Evolutionary conservation across 371 early-diverging fungal genomes (phyloP).

Genomic region (Rhizopus stolonifer): DNA sequence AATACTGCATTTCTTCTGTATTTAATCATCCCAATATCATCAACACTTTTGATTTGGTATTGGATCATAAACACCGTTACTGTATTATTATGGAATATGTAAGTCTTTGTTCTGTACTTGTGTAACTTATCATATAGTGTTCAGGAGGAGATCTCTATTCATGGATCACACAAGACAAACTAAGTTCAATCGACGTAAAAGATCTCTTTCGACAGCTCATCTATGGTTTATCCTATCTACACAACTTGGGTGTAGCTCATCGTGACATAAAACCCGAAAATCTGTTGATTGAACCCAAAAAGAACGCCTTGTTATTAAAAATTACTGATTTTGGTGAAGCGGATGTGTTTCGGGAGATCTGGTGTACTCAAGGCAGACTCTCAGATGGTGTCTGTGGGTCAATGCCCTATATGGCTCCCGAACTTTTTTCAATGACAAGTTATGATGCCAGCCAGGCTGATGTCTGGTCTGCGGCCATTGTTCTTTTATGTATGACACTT

Average conservation of each 20-base stretch:
- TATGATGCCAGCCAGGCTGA: conserved; percentile 80
- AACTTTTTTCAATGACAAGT: conserved; percentile 57
- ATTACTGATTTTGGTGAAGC: conserved; percentile 98
- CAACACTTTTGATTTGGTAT: conserved; percentile 67
- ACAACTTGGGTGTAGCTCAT: conserved; percentile 86
- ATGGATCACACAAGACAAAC: conserved; percentile 37
- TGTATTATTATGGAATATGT: conserved; percentile 73
- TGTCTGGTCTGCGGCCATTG: conserved; percentile 85
- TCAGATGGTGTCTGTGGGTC: conserved; percentile 85
- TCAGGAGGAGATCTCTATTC: conserved; percentile 64
- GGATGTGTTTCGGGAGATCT: conserved; percentile 82
- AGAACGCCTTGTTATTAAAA: conserved; percentile 76
- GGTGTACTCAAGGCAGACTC: conserved; percentile 59
- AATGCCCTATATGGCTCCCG: conserved; percentile 91
- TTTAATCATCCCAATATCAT: conserved; percentile 69
- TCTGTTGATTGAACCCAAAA: conserved; percentile 86
- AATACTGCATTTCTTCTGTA: conserved; percentile 70
- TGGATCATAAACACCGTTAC: conserved; percentile 49
- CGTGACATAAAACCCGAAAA: conserved; percentile 94
- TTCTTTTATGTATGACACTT: conserved; percentile 79
- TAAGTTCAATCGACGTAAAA: conserved; percentile 43
- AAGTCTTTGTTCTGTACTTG: conserved; percentile 17
- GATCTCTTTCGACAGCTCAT: conserved; percentile 84
- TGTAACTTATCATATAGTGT: conserved; percentile 34
- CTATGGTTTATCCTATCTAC: conserved; percentile 94